phyloP scores from a whole-genome alignment of 768 basidiomycete genomes.

The Trametes coccinea region DNA sequence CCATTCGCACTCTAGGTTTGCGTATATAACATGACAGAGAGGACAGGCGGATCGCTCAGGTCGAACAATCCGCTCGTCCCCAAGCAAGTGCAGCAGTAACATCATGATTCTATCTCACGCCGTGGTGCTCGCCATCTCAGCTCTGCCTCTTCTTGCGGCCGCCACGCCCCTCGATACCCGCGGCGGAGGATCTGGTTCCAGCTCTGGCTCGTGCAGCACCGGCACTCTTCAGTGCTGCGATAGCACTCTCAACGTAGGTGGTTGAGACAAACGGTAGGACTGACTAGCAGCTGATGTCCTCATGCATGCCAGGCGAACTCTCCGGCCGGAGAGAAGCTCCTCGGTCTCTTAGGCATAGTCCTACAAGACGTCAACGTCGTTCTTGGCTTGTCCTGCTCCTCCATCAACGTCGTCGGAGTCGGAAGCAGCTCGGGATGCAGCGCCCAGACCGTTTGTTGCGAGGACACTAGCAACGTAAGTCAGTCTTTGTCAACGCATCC shows the following conservation, averaged over 20 bases:
- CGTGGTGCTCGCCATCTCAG: neutral
- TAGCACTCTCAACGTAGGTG: neutral
- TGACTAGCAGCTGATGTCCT: neutral
- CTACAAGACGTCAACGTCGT: constrained; percentile 20
- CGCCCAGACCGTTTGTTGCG: constrained; percentile 13
- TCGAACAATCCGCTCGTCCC: constrained; percentile 1
- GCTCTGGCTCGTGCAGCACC: neutral
- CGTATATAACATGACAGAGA: neutral
- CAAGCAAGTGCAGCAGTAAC: neutral
- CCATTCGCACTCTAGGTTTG: neutral
- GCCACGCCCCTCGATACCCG: constrained; percentile 12
- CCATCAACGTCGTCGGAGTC: constrained; percentile 22
- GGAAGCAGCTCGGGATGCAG: constrained; percentile 3
- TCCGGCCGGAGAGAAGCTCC: neutral
- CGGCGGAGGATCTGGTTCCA: neutral
- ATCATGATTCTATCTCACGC: neutral
- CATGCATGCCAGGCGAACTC: neutral
- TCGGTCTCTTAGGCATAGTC: constrained; percentile 22
- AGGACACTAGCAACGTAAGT: constrained; percentile 11
- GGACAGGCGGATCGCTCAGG: neutral
- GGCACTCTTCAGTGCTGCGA: constrained; percentile 3
- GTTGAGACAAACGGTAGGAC: neutral
- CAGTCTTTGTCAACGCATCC: neutral
- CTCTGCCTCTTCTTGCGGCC: constrained; percentile 12
- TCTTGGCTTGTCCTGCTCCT: constrained; percentile 23